Conservation (phyloP, 768 basidiomycete genomes). For the Lyophyllum semitale region DNA sequence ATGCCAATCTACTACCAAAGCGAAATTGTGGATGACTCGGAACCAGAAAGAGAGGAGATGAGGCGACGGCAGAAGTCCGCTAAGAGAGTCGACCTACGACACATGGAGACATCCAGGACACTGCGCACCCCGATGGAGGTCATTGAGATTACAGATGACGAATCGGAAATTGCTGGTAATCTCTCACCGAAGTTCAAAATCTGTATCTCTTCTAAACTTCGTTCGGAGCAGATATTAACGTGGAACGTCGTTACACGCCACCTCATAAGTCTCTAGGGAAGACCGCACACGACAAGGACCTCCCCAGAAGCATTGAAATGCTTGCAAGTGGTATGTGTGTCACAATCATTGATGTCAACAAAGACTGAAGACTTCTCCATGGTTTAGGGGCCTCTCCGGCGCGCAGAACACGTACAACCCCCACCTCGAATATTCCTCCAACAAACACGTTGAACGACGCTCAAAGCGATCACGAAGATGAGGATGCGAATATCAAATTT, state of each 20-base stretch:
- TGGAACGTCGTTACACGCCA: background rate
- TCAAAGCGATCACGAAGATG: conserved; percentile 27
- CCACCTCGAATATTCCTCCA: background rate
- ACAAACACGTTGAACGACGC: background rate
- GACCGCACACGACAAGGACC: background rate
- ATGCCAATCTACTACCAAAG: conserved; percentile 10
- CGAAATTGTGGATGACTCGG: conserved; percentile 68
- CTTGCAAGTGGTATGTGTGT: background rate
- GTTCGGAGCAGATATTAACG: background rate
- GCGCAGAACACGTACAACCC: background rate
- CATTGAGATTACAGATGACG: conserved; percentile 26
- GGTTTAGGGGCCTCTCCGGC: background rate
- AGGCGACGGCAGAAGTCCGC: conserved; percentile 22
- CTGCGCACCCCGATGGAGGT: conserved; percentile 1
- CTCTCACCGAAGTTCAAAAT: too few species aligned
- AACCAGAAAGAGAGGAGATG: conserved; percentile 60
- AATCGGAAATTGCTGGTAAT: conserved; percentile 11
- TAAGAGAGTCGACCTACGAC: conserved; percentile 3
- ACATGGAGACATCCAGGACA: background rate
- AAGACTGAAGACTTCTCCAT: background rate
- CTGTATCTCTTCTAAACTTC: background rate
- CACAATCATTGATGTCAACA: background rate
- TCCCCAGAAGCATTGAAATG: background rate
- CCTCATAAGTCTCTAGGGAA: background rate
- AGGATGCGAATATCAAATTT: conserved; percentile 28